Evolutionary conservation across 2,329 filamentous ascomycete genomes (phyloP).

Genomic region (Purpureocillium takamizusanense): DNA sequence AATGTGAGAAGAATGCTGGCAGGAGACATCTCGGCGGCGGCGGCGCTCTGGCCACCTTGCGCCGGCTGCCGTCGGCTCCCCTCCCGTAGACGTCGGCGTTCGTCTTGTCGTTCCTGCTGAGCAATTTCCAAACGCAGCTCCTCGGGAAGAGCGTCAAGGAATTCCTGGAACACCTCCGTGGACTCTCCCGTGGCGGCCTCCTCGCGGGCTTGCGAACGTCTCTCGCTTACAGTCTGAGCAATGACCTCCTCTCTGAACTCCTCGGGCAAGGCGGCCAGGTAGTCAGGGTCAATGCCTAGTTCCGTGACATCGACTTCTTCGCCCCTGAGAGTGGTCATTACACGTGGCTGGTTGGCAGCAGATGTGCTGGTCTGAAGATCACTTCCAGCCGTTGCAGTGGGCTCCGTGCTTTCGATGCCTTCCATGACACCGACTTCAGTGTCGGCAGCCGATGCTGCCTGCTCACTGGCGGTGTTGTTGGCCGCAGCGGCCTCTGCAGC

Average conservation of each 20-base stretch:
- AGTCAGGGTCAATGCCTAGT: slow-evolving; percentile 88
- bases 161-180: slow-evolving; percentile 83
- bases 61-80: slow-evolving; percentile 62
- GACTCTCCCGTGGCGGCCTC: slow-evolving; percentile 62
- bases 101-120: slow-evolving; percentile 81
- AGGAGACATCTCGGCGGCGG: slow-evolving; percentile 72
- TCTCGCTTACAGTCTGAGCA: slow-evolving; percentile 76
- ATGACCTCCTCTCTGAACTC: slow-evolving; percentile 95
- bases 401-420: slow-evolving; percentile 54
- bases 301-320: slow-evolving; percentile 88
- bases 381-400: slow-evolving; percentile 20
- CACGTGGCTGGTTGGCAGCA: slow-evolving; percentile 27
- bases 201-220: slow-evolving; percentile 68
- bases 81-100: slow-evolving; percentile 79
- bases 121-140: slow-evolving; percentile 87
- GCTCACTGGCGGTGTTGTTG: slow-evolving; percentile 3
- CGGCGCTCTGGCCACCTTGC: slow-evolving; percentile 41
- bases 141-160: slow-evolving; percentile 82
- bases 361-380: slow-evolving; percentile 10
- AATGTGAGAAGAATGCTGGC: slow-evolving; percentile 89
- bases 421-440: slow-evolving; percentile 54
- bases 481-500: slow-evolving; percentile 47
- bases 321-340: slow-evolving; percentile 77
- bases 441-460: slow-evolving; percentile 5
- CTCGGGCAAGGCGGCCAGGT: slow-evolving; percentile 93